phyloP scores from a whole-genome alignment of 2,329 filamentous ascomycete species.

The Peltaster fructicola region DNA sequence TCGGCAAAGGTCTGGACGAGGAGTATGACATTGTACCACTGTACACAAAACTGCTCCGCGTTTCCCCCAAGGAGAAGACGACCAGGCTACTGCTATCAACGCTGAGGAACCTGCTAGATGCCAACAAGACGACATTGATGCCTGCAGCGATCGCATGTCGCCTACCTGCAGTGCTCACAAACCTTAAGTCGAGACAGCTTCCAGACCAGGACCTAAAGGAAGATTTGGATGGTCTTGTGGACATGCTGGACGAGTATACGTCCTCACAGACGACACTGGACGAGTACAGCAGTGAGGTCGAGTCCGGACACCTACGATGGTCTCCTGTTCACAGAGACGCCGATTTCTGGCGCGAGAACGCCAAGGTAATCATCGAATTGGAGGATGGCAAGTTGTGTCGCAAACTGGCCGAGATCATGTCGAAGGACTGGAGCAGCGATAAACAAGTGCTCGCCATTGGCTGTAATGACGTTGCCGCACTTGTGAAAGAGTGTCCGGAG shows the following conservation, averaged over 20 bases:
- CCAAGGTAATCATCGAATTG: slow-evolving; percentile 67
- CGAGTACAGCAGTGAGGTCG: slow-evolving; percentile 62
- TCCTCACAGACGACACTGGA: slow-evolving; percentile 50
- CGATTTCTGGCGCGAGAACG: slow-evolving; percentile 84
- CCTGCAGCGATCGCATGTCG: slow-evolving; percentile 75
- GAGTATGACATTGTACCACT: slow-evolving; percentile 85
- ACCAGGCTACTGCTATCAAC: slow-evolving; percentile 81
- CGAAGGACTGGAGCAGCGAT: slow-evolving; percentile 68
- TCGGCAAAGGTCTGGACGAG: slow-evolving; percentile 69
- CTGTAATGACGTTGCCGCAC: slow-evolving; percentile 75
- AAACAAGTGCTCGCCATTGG: slow-evolving; percentile 77
- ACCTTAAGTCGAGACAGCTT: slow-evolving; percentile 35
- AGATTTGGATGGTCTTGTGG: slow-evolving; percentile 28
- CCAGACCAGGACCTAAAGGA: slow-evolving; percentile 36
- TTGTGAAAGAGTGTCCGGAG: slow-evolving; percentile 82
- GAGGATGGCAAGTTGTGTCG: slow-evolving; percentile 62
- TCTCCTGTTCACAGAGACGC: slow-evolving; percentile 76
- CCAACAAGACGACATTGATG: slow-evolving; percentile 49
- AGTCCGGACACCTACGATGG: slow-evolving; percentile 78
- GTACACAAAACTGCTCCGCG: slow-evolving; percentile 77
- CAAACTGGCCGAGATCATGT: slow-evolving; percentile 71
- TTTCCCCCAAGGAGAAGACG: slow-evolving; percentile 96
- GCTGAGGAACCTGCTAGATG: slow-evolving; percentile 68
- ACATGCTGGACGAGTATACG: slow-evolving; percentile 71
- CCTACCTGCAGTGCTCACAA: slow-evolving; percentile 46